Base-by-base conservation (phyloP, 2,329 filamentous ascomycete genomes). In the Verticillium alfalfae region DNA sequence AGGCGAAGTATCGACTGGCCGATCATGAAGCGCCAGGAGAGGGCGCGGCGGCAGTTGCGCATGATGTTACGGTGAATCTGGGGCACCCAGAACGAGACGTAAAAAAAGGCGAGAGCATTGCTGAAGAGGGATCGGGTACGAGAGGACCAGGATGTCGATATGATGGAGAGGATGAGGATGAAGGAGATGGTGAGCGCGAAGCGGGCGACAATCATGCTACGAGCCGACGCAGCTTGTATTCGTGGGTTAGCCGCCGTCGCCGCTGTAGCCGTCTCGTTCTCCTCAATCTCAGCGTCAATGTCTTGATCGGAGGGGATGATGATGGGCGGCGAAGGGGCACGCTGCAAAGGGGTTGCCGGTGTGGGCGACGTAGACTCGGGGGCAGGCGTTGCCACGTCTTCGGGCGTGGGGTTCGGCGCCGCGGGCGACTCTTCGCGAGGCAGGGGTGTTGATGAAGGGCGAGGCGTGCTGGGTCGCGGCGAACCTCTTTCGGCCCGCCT, bases 41-140 rank as follows among this genome's bases (percentile, higher is more conserved):
- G 81, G 1, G 94, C 93, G 69, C 91, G 91, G 49, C 93, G 91
- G 74, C 93, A 97, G 75, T 97, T 97, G 60, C 94, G 91, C 75
- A 91, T 87, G 60, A 90, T 82, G 73, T 99, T 99, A 65, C 95
- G 91, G 71, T 90, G 86, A 67, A 98, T 96, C 73, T 99, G 95
- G 0, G 95, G 94, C 1, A 88, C 72, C 94, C 94, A 98, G 71
- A 97, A 88, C 22, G 93, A 97, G 55, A 97, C 84, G 72, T 97
- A 97, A 60, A 84, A 66, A 68, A 94, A 86, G 2, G 85, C 82
- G 26, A 96, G 77, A 2, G 81, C 66, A 71, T 93, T 85, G 68
- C 85, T 78, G 71, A 88, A 88, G 58, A 78, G 70, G 31, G 81
- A 77, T 39, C 87, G 84, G 52, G 84, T 70, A 8, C 75, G 72